A percentile compares a stretch with the other conserved stretches of the same genome.
Conservation (phyloP, 495 filamentous ascomycete genomes). For the Lindgomyces ingoldianus region DNA sequence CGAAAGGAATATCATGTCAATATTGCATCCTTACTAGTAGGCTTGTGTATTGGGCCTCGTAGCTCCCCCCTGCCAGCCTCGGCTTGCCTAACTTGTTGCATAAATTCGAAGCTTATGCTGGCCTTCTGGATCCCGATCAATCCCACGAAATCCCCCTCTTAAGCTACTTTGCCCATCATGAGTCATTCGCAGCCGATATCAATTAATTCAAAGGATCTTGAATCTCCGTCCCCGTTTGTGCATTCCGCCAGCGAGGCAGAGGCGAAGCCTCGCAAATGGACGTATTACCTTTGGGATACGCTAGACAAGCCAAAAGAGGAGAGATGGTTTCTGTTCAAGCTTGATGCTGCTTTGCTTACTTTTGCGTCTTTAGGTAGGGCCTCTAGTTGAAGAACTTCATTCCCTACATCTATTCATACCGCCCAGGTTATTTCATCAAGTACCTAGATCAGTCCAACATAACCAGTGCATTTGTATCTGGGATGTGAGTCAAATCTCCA, state of each 20-base stretch:
- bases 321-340: slow-evolving; percentile 36
- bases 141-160: neutral
- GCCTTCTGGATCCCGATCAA: neutral
- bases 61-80: neutral
- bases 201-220: neutral
- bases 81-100: neutral
- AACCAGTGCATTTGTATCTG: slow-evolving; percentile 57
- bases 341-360: slow-evolving; percentile 35
- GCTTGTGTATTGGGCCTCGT: neutral
- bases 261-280: slow-evolving; percentile 16
- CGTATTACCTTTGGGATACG: slow-evolving; percentile 30
- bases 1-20: no score
- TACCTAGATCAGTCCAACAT: slow-evolving; percentile 61
- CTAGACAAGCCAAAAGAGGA: slow-evolving; percentile 33
- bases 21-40: neutral
- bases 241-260: neutral
- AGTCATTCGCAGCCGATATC: neutral
- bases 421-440: slow-evolving; percentile 57
- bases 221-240: neutral
- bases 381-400: neutral
- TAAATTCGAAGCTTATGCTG: neutral
- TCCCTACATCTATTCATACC: neutral
- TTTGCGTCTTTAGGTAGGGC: slow-evolving; percentile 23
- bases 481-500: slow-evolving; percentile 9
- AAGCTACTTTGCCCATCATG: neutral